Percentiles rank a stretch among this genome's conserved stretches.
phyloP scores from a whole-genome alignment of 805 yeast genomes.

The Candida gorgasii region DNA sequence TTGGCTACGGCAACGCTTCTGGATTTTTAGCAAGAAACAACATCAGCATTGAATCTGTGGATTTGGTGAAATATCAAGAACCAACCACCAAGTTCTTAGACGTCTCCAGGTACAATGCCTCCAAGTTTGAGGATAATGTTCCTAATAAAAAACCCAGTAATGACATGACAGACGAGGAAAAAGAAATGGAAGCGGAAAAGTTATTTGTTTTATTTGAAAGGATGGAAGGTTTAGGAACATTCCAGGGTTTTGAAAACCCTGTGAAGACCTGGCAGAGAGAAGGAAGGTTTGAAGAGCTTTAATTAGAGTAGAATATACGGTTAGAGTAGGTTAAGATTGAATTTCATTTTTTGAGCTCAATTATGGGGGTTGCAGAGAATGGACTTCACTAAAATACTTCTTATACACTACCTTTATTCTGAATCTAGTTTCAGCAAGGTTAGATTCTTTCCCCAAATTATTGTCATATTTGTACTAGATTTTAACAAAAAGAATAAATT shows the following conservation, averaged over 20 bases:
- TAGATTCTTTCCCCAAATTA: too few relatives aligned
- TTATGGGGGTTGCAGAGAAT: too few relatives aligned
- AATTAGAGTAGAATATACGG: not conserved
- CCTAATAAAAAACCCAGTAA: not conserved
- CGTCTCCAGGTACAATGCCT: not conserved
- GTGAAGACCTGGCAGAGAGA: constrained; percentile 36
- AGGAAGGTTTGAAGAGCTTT: constrained; percentile 27
- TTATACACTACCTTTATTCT: too few relatives aligned
- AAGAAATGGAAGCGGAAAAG: constrained; percentile 46
- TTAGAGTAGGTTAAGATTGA: constrained; percentile 8
- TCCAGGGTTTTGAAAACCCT: constrained; percentile 41
- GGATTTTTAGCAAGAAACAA: constrained; percentile 17
- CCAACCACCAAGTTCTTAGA: constrained; percentile 20
- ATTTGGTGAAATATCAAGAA: constrained; percentile 15
- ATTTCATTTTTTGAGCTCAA: too few relatives aligned
- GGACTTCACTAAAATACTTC: too few relatives aligned
- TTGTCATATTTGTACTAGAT: too few relatives aligned
- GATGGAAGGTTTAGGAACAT: constrained; percentile 36
- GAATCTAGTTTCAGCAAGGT: too few relatives aligned
- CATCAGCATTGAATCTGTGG: constrained; percentile 16
- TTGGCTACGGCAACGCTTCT: constrained; percentile 21
- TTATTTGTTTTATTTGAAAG: constrained; percentile 42
- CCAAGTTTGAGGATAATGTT: not conserved
- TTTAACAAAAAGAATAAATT: too few relatives aligned
- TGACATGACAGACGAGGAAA: constrained; percentile 42